Percentiles rank a stretch among this genome's conserved stretches.
phyloP scores from a whole-genome alignment of 2,329 filamentous ascomycete genomes.

The Colletotrichum paranaense region DNA sequence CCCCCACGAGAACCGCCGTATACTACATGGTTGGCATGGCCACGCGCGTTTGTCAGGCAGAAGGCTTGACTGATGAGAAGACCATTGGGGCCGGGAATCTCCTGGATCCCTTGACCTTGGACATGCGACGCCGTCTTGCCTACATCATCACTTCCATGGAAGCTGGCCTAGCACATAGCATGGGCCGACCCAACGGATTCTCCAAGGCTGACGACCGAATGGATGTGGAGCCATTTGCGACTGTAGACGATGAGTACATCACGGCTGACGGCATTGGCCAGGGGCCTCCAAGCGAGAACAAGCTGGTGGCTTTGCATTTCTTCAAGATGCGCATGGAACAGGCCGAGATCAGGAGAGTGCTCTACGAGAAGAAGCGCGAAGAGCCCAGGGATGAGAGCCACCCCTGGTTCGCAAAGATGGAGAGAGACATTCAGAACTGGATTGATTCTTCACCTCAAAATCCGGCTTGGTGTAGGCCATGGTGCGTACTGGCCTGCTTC shows the following conservation, averaged over 20 bases:
- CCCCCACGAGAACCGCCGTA: conserved; percentile 89
- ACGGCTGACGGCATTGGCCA: conserved; percentile 79
- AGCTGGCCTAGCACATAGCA: conserved; percentile 84
- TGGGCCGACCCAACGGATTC: conserved; percentile 88
- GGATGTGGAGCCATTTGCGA: conserved; percentile 86
- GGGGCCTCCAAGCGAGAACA: conserved; percentile 81
- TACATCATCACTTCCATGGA: conserved; percentile 94
- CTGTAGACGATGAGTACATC: conserved; percentile 86
- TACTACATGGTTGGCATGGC: conserved; percentile 95
- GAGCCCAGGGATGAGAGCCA: conserved; percentile 83
- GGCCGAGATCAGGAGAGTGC: conserved; percentile 84
- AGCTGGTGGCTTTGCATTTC: conserved; percentile 91
- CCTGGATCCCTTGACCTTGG: conserved; percentile 80
- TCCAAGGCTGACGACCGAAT: conserved; percentile 85
- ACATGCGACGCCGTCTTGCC: conserved; percentile 88
- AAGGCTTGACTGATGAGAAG: conserved; percentile 89
- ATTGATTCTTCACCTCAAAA: conserved; percentile 79
- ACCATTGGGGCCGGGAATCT: conserved; percentile 77
- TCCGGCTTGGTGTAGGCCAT: conserved; percentile 78
- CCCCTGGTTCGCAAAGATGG: conserved; percentile 88
- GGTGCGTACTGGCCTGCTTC: conserved; percentile 63
- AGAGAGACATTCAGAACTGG: conserved; percentile 84
- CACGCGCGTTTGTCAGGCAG: conserved; percentile 86
- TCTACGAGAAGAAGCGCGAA: conserved; percentile 86
- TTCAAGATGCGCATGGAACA: conserved; percentile 91